phyloP scores from a whole-genome alignment of 2,329 filamentous ascomycete species.

The Ceratocystis variospora region DNA sequence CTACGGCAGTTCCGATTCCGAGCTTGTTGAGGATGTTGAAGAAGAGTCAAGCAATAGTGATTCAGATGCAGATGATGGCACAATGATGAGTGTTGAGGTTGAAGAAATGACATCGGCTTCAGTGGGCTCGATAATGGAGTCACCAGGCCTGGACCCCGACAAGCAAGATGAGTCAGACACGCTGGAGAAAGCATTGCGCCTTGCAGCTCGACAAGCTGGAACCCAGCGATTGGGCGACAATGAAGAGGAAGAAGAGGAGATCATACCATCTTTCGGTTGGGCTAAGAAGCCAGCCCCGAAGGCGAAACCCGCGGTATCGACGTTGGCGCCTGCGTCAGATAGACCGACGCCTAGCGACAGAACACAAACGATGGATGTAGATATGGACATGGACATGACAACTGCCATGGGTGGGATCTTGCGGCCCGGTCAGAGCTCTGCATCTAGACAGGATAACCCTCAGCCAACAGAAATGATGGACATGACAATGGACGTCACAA shows the following conservation, averaged over 20 bases:
- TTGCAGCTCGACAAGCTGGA: slow-evolving; percentile 62
- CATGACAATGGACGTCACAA: slow-evolving; percentile 90
- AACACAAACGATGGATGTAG: slow-evolving; percentile 28
- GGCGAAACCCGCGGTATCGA: not conserved
- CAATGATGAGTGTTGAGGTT: slow-evolving; percentile 68
- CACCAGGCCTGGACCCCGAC: slow-evolving; percentile 31
- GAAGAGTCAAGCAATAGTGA: slow-evolving; percentile 37
- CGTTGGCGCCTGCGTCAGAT: slow-evolving; percentile 18
- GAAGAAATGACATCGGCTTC: slow-evolving; percentile 63
- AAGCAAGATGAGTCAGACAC: slow-evolving; percentile 52
- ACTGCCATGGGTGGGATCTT: slow-evolving; percentile 38
- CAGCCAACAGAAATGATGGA: slow-evolving; percentile 53
- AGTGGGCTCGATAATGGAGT: slow-evolving; percentile 43
- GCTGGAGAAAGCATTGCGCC: slow-evolving; percentile 62
- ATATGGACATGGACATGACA: slow-evolving; percentile 45
- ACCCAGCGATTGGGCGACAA: slow-evolving; percentile 49
- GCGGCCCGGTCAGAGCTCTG: not conserved
- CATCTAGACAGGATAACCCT: not conserved
- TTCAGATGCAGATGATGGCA: slow-evolving; percentile 58
- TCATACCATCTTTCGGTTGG: slow-evolving; percentile 68
- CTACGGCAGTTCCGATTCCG: slow-evolving; percentile 50
- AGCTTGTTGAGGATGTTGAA: slow-evolving; percentile 37
- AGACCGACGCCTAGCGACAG: not conserved
- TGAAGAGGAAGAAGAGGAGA: slow-evolving; percentile 43
- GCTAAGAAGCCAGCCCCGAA: slow-evolving; percentile 36